These are phyloP conservation scores for Astrothelium macrocarpum DNA, from an alignment of 495 filamentous ascomycete species.

Conservation along the genomic window DNA sequence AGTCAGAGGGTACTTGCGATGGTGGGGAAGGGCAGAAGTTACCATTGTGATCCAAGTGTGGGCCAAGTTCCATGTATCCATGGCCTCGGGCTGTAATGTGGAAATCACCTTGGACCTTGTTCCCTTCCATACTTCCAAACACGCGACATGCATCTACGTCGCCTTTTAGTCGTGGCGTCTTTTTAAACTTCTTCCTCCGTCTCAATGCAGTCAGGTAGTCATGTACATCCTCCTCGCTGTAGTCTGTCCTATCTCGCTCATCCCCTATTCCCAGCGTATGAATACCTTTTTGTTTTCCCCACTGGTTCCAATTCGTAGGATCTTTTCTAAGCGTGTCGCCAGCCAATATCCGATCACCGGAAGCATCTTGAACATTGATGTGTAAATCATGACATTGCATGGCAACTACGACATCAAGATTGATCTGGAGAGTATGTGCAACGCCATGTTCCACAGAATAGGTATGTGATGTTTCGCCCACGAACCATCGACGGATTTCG, in stretches of 20 bases:
- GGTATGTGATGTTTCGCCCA: slow-evolving; percentile 70
- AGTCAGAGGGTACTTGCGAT: not conserved
- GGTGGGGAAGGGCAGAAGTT: slow-evolving; percentile 27
- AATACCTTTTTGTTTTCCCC: slow-evolving; percentile 63
- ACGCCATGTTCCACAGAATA: slow-evolving; percentile 93
- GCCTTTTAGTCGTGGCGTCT: slow-evolving; percentile 59
- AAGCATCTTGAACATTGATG: slow-evolving; percentile 95
- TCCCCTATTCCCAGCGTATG: slow-evolving; percentile 48
- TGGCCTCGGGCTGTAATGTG: slow-evolving; percentile 95
- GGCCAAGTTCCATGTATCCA: slow-evolving; percentile 70
- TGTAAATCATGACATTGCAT: slow-evolving; percentile 86
- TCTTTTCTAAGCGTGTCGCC: slow-evolving; percentile 64
- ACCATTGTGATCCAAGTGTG: slow-evolving; percentile 80
- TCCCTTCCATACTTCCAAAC: slow-evolving; percentile 80
- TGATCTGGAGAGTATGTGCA: slow-evolving; percentile 80
- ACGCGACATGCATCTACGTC: slow-evolving; percentile 65
- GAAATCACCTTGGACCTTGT: slow-evolving; percentile 97
- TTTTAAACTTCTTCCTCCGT: slow-evolving; percentile 56
- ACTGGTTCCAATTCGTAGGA: slow-evolving; percentile 67
- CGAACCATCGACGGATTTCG: slow-evolving; percentile 75
- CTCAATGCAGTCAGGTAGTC: slow-evolving; percentile 57
- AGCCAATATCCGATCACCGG: slow-evolving; percentile 82
- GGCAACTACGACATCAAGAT: slow-evolving; percentile 83
- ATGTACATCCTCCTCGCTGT: slow-evolving; percentile 62
- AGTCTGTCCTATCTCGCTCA: slow-evolving; percentile 7